phyloP scores from a whole-genome alignment of 2,329 filamentous ascomycete genomes.

The Verticillium zaregamsianum region DNA sequence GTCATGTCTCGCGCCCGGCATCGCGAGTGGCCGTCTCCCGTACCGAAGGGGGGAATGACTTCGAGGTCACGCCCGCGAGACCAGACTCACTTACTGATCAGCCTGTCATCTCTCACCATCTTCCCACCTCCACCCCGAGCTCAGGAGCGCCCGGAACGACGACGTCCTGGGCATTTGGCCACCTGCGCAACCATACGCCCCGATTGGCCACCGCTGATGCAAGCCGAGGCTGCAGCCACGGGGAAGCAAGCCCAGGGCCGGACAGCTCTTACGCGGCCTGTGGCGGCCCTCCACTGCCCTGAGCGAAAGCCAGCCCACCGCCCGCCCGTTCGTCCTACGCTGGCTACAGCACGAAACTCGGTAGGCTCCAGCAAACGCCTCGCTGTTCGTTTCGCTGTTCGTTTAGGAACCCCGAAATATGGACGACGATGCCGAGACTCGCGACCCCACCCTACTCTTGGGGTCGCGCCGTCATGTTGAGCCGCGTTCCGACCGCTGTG shows the following conservation, averaged over 20 bases:
- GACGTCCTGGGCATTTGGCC: background rate
- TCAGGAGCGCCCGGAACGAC: background rate
- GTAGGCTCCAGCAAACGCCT: background rate
- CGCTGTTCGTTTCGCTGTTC: background rate
- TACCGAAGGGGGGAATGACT: background rate
- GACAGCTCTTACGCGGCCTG: background rate
- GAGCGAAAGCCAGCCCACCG: background rate
- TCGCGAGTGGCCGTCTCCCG: background rate
- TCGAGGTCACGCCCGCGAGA: background rate
- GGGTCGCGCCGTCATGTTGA: background rate
- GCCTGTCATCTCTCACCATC: background rate
- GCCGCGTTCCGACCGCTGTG: background rate
- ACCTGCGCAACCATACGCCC: background rate
- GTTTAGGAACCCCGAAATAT: background rate
- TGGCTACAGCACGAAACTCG: too few species aligned
- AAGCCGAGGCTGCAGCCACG: conserved; percentile 1
- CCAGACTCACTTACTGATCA: background rate
- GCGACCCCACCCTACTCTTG: background rate
- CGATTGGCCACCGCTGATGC: conserved; percentile 2
- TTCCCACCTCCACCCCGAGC: background rate
- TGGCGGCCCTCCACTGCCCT: background rate
- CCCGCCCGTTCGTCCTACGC: background rate
- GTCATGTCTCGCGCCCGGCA: background rate
- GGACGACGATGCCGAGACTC: background rate
- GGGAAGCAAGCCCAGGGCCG: background rate